Evolutionary conservation across 768 basidiomycete species (phyloP).

Genomic region (Paxillus rubicundulus): DNA sequence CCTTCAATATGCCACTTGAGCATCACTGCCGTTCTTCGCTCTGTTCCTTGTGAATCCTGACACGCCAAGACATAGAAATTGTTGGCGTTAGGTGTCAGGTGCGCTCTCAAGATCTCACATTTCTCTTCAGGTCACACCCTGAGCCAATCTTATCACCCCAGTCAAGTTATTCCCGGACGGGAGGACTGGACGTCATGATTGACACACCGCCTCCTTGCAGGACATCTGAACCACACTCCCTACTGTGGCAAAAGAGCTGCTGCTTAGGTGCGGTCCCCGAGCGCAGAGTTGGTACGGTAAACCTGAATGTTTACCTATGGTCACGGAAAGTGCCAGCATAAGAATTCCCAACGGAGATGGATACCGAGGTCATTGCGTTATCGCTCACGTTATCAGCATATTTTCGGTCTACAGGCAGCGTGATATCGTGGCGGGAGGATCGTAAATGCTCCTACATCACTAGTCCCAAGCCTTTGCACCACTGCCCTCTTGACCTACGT

Average conservation of each 20-base stretch:
- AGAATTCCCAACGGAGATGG: neutral
- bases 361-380: neutral
- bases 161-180: neutral
- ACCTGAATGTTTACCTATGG: too few species aligned
- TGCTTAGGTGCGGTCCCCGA: too few species aligned
- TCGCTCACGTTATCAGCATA: neutral
- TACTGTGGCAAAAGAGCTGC: too few species aligned
- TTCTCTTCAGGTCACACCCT: neutral
- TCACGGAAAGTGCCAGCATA: too few species aligned
- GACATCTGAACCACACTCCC: neutral
- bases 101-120: neutral
- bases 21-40: too few species aligned
- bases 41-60: neutral
- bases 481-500: neutral
- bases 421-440: too few species aligned
- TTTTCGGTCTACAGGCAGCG: too few species aligned
- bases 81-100: neutral
- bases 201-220: neutral
- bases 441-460: too few species aligned
- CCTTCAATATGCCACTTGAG: too few species aligned
- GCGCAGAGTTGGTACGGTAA: neutral
- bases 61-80: neutral
- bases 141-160: neutral
- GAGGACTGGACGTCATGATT: neutral
- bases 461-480: too few species aligned